These are phyloP conservation scores for Leishmania lainsoni DNA, from an alignment of 208 protist genomes.

Conservation along the genomic window DNA sequence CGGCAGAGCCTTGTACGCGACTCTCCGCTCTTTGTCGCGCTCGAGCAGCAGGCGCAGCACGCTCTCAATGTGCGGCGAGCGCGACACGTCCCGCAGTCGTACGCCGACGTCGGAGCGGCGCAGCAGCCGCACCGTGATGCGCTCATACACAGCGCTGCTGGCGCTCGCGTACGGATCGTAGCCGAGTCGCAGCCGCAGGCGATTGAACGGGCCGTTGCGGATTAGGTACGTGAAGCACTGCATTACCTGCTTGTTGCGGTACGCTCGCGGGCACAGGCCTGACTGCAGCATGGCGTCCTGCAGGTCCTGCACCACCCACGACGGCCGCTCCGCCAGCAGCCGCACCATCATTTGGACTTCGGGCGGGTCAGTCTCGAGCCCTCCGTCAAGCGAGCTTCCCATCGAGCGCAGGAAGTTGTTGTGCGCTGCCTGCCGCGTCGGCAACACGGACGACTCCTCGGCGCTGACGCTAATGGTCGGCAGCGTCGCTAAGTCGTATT, in stretches of 20 bases:
- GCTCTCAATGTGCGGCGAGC: slow-evolving; percentile 51
- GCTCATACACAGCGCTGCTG: slow-evolving; percentile 47
- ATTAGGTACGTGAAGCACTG: slow-evolving; percentile 74
- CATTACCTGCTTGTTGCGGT: slow-evolving; percentile 71
- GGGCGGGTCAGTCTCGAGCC: slow-evolving; percentile 36
- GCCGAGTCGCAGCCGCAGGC: slow-evolving; percentile 72
- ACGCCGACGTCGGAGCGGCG: slow-evolving; percentile 68
- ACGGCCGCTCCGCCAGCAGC: slow-evolving; percentile 63
- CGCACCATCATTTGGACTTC: slow-evolving; percentile 50
- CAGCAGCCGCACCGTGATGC: slow-evolving; percentile 49
- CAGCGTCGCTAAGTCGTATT: slow-evolving; percentile 33
- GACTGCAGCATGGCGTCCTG: slow-evolving; percentile 59
- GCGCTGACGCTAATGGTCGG: slow-evolving; percentile 44
- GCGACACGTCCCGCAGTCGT: slow-evolving; percentile 66
- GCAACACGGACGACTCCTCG: slow-evolving; percentile 37
- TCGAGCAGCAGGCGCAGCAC: slow-evolving; percentile 45
- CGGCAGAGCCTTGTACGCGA: slow-evolving; percentile 20
- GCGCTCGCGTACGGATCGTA: slow-evolving; percentile 72
- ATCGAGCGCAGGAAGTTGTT: slow-evolving; percentile 27
- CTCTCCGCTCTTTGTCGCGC: slow-evolving; percentile 13
- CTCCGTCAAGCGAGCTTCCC: slow-evolving; percentile 34
- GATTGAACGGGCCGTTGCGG: slow-evolving; percentile 74
- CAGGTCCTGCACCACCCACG: slow-evolving; percentile 64
- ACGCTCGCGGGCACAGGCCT: slow-evolving; percentile 61
- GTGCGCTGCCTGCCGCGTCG: slow-evolving; percentile 38